Base-by-base conservation (phyloP, 345 rosid species). In the Lenwebbia sp. region DNA sequence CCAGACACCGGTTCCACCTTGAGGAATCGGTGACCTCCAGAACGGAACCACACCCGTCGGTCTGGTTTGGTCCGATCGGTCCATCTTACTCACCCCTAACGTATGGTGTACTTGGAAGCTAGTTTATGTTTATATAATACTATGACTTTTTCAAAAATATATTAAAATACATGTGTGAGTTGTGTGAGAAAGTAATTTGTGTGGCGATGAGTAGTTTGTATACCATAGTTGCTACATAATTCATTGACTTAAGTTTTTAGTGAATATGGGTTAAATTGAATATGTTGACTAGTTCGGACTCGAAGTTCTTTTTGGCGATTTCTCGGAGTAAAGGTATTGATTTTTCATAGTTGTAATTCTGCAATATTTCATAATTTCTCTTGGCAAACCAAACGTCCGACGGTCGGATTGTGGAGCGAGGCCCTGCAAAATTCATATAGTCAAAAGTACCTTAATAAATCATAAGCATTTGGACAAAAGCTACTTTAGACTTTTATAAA, bases 251-350 rank as follows among this genome's bases (percentile, higher is more conserved):
- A 0, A 62, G 3, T 1, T 65, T 65, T 33, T 0, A 33, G 6
- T 17, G 1, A 4, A 33, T 0, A 33, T 65, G 25, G 12, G 0
- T 65, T 0, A 6, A 9, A 0, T 0, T 0, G 0, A 6, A 70
- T 13, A 33, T 70, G 1, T 19, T 12, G 8, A 26, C 3, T 5
- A 0, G 22, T 70, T 70, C 0, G 26, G 0, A 70, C 14, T 25
- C 10, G 0, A 37, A 1, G 22, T 33, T 7, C 22, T 19, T 19
- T 9, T 0, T 4, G 26, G 13, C 4, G 1, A 33, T 33, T 10
- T 62, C 33, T 62, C 5, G 11, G 3, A 3, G 5, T 17, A 17
- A 56, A 56, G 60, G 60, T 56, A 10, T 56, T 5, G 5, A 70
- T 10, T 25, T 33, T 19, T 56, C 19, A 19, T 4, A 9, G 21